Evolutionary conservation across 495 filamentous ascomycete species (phyloP).

Genomic region (Parathielavia hyrcaniae): DNA sequence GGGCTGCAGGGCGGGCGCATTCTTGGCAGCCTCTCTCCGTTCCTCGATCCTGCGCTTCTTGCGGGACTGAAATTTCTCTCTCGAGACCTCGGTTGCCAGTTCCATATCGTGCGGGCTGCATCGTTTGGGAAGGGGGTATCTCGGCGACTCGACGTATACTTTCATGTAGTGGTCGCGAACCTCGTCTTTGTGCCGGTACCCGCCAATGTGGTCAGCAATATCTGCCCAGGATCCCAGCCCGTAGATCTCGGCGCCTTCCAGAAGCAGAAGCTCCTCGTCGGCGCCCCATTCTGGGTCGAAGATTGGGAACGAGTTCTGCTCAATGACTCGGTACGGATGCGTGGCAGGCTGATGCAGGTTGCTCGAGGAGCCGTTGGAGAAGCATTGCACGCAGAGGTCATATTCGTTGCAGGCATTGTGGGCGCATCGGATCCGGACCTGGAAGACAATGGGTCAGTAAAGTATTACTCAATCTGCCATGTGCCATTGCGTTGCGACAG

Average conservation of each 20-base stretch:
- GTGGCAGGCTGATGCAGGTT: slow-evolving; percentile 76
- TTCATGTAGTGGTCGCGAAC: slow-evolving; percentile 87
- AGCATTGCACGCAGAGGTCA: slow-evolving; percentile 94
- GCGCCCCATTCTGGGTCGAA: slow-evolving; percentile 94
- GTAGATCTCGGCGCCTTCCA: slow-evolving; percentile 97
- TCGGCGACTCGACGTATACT: slow-evolving; percentile 73
- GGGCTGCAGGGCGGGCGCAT: slow-evolving; percentile 73
- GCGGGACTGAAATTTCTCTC: slow-evolving; percentile 85
- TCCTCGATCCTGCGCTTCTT: slow-evolving; percentile 96
- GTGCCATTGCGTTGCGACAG: neutral
- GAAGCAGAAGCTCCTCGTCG: slow-evolving; percentile 84
- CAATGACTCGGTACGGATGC: slow-evolving; percentile 88
- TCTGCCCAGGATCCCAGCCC: slow-evolving; percentile 96
- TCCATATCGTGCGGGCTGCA: slow-evolving; percentile 73
- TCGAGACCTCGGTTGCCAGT: slow-evolving; percentile 69
- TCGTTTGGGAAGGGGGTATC: slow-evolving; percentile 78
- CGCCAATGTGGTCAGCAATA: slow-evolving; percentile 95
- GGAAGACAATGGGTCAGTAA: slow-evolving; percentile 18
- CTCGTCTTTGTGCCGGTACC: slow-evolving; percentile 88
- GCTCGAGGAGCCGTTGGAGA: slow-evolving; percentile 68
- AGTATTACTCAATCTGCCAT: too few species aligned
- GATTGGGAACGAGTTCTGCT: slow-evolving; percentile 96
- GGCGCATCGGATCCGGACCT: slow-evolving; percentile 94
- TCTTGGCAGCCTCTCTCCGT: slow-evolving; percentile 79
- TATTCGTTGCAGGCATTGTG: slow-evolving; percentile 80